Conservation (phyloP, 768 basidiomycete species). For the Mycena olivaceomarginata region DNA sequence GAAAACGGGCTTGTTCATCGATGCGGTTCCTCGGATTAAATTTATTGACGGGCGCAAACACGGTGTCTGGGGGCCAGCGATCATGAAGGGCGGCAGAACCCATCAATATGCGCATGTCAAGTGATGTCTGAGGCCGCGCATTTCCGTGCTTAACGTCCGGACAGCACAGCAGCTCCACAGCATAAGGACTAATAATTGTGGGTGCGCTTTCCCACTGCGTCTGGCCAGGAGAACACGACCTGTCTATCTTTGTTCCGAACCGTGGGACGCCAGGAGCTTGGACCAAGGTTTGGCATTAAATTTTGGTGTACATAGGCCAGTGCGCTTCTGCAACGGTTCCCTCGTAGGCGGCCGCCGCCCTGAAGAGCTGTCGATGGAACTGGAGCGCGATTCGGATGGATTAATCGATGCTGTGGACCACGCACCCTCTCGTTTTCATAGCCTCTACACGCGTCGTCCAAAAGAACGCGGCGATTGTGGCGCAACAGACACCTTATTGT, state of each 20-base stretch:
- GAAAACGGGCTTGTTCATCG: not conserved
- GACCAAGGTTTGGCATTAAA: too few species aligned
- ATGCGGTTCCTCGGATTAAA: constrained; percentile 5
- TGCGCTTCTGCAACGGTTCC: constrained; percentile 33
- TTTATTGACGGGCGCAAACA: not conserved
- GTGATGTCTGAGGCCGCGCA: constrained; percentile 25
- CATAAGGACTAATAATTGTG: constrained; percentile 3
- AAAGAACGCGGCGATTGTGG: too few species aligned
- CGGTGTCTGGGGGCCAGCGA: constrained; percentile 31
- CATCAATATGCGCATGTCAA: constrained; percentile 26
- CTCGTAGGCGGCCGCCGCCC: constrained; percentile 57
- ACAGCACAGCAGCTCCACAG: constrained; percentile 38
- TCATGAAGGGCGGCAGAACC: constrained; percentile 44
- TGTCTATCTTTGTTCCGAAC: not conserved
- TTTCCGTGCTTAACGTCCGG: constrained; percentile 24
- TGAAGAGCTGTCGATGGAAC: not conserved
- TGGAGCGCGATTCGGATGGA: not conserved
- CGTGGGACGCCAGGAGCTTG: too few species aligned
- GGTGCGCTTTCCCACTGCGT: constrained; percentile 36
- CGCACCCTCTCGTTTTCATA: too few species aligned
- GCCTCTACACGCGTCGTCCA: too few species aligned
- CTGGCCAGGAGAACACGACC: not conserved
- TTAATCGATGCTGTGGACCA: too few species aligned
- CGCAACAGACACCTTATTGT: too few species aligned
- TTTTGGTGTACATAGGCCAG: too few species aligned